Conservation (phyloP, 805 yeast species). For the Barnettozyma botsteinii region DNA sequence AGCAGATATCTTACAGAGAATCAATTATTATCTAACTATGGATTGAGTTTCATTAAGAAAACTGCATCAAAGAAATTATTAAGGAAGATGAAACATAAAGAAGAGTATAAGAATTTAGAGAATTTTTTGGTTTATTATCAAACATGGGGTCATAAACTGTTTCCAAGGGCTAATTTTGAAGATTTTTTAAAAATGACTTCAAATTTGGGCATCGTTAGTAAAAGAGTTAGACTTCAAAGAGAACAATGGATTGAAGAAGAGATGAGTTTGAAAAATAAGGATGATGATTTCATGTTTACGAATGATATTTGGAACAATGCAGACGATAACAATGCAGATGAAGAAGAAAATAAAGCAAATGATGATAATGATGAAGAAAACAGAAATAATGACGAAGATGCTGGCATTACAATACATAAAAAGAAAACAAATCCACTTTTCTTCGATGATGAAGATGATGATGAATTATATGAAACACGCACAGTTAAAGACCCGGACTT, state of each 20-base stretch:
- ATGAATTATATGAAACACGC: neutral
- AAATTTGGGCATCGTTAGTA: slow-evolving; percentile 40
- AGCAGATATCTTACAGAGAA: slow-evolving; percentile 41
- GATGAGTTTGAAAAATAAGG: neutral
- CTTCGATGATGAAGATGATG: slow-evolving; percentile 5
- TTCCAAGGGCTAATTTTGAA: slow-evolving; percentile 72
- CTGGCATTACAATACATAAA: neutral
- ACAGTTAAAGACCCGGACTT: neutral
- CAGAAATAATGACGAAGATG: neutral
- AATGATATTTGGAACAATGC: neutral
- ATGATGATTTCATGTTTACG: neutral
- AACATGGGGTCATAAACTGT: slow-evolving; percentile 69
- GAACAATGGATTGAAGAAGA: slow-evolving; percentile 34
- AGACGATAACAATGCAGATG: no score
- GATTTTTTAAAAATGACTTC: slow-evolving; percentile 58
- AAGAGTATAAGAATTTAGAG: slow-evolving; percentile 44
- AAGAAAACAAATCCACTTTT: neutral
- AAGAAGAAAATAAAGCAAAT: neutral
- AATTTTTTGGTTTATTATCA: slow-evolving; percentile 54
- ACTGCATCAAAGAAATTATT: slow-evolving; percentile 27
- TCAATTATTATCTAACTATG: slow-evolving; percentile 44
- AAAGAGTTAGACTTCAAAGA: slow-evolving; percentile 38
- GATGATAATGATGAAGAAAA: neutral
- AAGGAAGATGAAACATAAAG: slow-evolving; percentile 27
- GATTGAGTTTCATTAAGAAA: slow-evolving; percentile 47